Evolutionary conservation across 495 filamentous ascomycete genomes (phyloP).

Genomic region (Elaphomyces granulatus): DNA sequence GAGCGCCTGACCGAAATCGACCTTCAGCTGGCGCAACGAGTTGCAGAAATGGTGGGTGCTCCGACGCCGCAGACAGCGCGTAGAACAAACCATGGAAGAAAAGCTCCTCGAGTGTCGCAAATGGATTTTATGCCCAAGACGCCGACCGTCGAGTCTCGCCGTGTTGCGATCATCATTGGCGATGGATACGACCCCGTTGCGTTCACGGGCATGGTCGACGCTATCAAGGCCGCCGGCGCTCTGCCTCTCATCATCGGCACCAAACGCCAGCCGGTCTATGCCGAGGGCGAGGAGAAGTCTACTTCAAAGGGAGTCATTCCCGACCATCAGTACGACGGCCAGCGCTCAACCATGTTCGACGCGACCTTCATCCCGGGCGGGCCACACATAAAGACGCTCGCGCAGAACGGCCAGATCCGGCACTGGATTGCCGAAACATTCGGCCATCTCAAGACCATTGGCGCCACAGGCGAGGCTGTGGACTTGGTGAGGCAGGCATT

Average conservation of each 20-base stretch:
- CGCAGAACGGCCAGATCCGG: slow-evolving; percentile 59
- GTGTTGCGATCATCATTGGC: slow-evolving; percentile 64
- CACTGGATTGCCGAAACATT: slow-evolving; percentile 81
- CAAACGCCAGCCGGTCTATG: slow-evolving; percentile 36
- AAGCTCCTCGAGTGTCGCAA: slow-evolving; percentile 51
- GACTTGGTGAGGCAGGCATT: slow-evolving; percentile 45
- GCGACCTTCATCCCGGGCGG: slow-evolving; percentile 70
- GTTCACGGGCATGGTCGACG: slow-evolving; percentile 48
- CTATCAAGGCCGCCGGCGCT: slow-evolving; percentile 45
- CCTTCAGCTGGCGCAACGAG: slow-evolving; percentile 51
- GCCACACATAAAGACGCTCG: slow-evolving; percentile 42
- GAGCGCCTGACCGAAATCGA: slow-evolving; percentile 61
- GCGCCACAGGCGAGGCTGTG: slow-evolving; percentile 56
- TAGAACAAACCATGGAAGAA: slow-evolving; percentile 50
- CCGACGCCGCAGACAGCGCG: slow-evolving; percentile 37
- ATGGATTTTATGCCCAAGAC: slow-evolving; percentile 45
- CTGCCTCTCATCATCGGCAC: slow-evolving; percentile 61
- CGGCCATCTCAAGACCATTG: slow-evolving; percentile 65
- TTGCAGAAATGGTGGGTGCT: slow-evolving; percentile 56
- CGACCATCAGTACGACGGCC: slow-evolving; percentile 69
- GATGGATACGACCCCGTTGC: slow-evolving; percentile 63
- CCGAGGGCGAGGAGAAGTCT: slow-evolving; percentile 34
- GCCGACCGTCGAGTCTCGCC: slow-evolving; percentile 56
- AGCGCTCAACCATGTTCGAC: slow-evolving; percentile 79
- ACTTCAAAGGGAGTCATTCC: slow-evolving; percentile 43